These are phyloP conservation scores for Nemania diffusa DNA, from an alignment of 2,329 filamentous ascomycete genomes.

Conservation along the genomic window DNA sequence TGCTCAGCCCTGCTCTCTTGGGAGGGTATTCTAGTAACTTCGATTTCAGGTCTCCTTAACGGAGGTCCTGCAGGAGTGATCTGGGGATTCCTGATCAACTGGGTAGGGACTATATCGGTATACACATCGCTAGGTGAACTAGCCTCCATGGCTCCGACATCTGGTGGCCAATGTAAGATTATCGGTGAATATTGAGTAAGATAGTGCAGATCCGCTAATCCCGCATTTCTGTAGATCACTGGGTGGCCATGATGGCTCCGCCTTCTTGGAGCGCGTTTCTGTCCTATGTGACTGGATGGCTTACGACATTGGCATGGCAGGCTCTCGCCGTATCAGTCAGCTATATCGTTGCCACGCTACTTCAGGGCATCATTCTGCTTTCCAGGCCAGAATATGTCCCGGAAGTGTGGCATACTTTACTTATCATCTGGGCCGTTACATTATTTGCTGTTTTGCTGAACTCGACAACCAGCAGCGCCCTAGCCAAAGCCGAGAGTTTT, in stretches of 20 bases:
- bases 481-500: constrained; percentile 53
- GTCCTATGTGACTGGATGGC: constrained; percentile 44
- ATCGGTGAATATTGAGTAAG: neutral
- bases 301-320: constrained; percentile 43
- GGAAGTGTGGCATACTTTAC: neutral
- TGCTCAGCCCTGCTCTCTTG: constrained; percentile 39
- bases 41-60: constrained; percentile 55
- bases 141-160: constrained; percentile 42
- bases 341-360: constrained; percentile 38
- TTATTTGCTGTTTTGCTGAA: constrained; percentile 21
- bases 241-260: constrained; percentile 45
- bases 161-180: constrained; percentile 30
- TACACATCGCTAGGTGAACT: constrained; percentile 46
- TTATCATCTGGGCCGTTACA: constrained; percentile 19
- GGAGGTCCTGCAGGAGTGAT: constrained; percentile 65
- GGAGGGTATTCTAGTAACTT: constrained; percentile 52
- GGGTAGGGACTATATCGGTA: constrained; percentile 58
- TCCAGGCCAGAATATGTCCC: constrained; percentile 16
- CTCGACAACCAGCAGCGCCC: neutral
- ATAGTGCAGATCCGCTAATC: constrained; percentile 9
- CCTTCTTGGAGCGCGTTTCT: constrained; percentile 38
- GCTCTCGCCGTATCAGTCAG: constrained; percentile 35
- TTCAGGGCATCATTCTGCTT: constrained; percentile 42
- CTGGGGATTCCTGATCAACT: constrained; percentile 61
- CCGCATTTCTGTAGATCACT: constrained; percentile 34